phyloP scores from a whole-genome alignment of 176 grass and related monocot genomes.

The Miscanthus lutarioriparius region DNA sequence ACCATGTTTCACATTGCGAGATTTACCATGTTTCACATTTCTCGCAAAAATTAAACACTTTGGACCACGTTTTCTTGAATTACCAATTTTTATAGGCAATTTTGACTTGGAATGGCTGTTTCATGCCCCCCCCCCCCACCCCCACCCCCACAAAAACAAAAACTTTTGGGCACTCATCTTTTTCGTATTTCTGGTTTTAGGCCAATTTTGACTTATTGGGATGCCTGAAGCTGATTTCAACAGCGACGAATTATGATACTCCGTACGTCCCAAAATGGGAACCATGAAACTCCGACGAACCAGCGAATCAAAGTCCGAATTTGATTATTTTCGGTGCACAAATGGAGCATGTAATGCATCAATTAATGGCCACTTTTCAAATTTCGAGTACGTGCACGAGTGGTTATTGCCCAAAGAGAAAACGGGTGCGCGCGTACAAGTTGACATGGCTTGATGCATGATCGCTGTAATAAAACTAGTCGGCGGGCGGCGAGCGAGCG shows the following conservation, averaged over 20 bases:
- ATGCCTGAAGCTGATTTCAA: not conserved
- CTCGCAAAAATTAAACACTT: not conserved
- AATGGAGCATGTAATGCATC: not conserved
- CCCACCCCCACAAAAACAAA: too few relatives aligned
- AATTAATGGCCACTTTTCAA: constrained; percentile 19
- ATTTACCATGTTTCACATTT: not conserved
- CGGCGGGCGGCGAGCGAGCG: not conserved
- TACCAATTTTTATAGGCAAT: too few relatives aligned
- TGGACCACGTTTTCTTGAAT: not conserved
- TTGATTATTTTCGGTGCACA: not conserved
- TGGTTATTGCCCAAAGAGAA: not conserved
- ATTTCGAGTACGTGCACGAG: not conserved
- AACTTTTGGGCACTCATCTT: not conserved
- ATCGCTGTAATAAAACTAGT: constrained; percentile 16
- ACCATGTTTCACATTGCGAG: not conserved
- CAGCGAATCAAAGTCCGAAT: not conserved
- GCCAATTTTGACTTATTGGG: not conserved
- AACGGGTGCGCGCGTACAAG: not conserved
- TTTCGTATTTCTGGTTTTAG: not conserved
- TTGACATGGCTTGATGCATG: not conserved
- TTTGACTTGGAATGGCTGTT: not conserved
- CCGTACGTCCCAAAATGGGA: not conserved
- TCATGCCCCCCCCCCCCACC: too few relatives aligned
- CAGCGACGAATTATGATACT: not conserved
- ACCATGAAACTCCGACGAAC: not conserved